Conservation (phyloP, 2,329 filamentous ascomycete genomes). For the Neobulgaria alba region DNA sequence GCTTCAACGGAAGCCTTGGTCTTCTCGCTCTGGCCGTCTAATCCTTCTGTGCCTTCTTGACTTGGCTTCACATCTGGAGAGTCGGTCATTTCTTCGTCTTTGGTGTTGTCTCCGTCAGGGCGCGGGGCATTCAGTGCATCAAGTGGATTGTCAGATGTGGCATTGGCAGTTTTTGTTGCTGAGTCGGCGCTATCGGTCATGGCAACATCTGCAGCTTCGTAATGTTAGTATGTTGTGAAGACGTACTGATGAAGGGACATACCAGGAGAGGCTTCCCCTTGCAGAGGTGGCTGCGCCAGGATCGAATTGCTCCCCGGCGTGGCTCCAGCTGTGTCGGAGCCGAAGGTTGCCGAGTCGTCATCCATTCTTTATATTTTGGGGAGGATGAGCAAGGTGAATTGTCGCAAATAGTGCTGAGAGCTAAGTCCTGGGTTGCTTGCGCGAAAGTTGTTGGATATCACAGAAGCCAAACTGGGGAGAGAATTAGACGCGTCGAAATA, state of each 20-base stretch:
- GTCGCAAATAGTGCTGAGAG: slow-evolving; percentile 23
- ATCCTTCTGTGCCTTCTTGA: slow-evolving; percentile 34
- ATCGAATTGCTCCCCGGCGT: slow-evolving; percentile 50
- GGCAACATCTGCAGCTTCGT: slow-evolving; percentile 44
- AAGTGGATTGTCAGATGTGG: slow-evolving; percentile 53
- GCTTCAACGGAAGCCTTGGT: slow-evolving; percentile 77
- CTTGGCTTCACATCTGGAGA: slow-evolving; percentile 41
- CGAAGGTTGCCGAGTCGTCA: slow-evolving; percentile 46
- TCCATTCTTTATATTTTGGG: slow-evolving; percentile 41
- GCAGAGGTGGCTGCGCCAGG: slow-evolving; percentile 45
- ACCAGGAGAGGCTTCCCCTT: slow-evolving; percentile 43
- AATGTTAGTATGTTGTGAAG: slow-evolving; percentile 6
- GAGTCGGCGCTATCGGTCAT: slow-evolving; percentile 45
- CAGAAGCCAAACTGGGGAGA: slow-evolving; percentile 3
- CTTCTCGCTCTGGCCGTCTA: slow-evolving; percentile 49
- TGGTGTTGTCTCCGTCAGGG: slow-evolving; percentile 50
- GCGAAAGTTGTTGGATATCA: slow-evolving; percentile 8
- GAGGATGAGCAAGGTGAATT: slow-evolving; percentile 18
- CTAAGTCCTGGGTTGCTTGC: slow-evolving; percentile 3
- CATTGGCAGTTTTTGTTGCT: slow-evolving; percentile 40
- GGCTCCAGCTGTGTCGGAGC: slow-evolving; percentile 46
- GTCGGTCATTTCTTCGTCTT: slow-evolving; percentile 78
- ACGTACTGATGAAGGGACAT: slow-evolving; percentile 17
- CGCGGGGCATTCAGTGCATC: slow-evolving; percentile 59
- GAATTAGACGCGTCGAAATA: background rate